Base-by-base conservation (phyloP, 2,329 filamentous ascomycete genomes). In the Trichoderma asperellum region DNA sequence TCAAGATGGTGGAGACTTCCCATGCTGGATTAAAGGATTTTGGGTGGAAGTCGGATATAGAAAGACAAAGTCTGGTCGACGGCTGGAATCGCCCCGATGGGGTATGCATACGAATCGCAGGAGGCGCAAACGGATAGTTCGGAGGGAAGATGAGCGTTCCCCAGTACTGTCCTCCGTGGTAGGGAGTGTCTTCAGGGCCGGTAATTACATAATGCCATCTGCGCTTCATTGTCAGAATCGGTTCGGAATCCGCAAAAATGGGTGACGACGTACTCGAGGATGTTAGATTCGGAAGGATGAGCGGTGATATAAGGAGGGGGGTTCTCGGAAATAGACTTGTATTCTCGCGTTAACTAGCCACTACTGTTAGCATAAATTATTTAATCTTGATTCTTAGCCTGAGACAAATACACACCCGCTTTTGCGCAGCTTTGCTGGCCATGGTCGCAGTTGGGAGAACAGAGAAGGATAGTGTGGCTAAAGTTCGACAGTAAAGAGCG, bases 41-140 rank as follows among this genome's bases (percentile, higher is more conserved):
- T 4, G 96, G 96, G 78, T 99, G 96, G 82, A 98, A 99, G 79
- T 99, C 96, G 75, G 91, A 95, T 76, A 99, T 99, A 77, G 92
- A 96, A 59, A 99, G 90, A 77, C 96, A 99, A 27, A 99, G 88
- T 61, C 96, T 89, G 16, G 93, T 94, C 1, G 92, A 96, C 2
- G 94, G 93, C 79, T 97, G 93, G 83, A 99, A 99, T 77, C 96
- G 92, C 70, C 96, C 96, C 14, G 91, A 95, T 1, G 96, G 96
- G 0, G 96, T 99, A 84, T 98, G 96, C 96, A 99, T 99, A 77
- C 95, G 93, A 80, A 99, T 99, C 2, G 96, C 94, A 5, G 96
- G 96, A 37, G 96, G 96, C 14, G 94, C 95, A 81, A 97, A 99
- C 32, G 96, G 96, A 79, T 99, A 99, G 84, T 97, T 94, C 10